A percentile compares a stretch with the other conserved stretches of the same genome.
phyloP scores from a whole-genome alignment of 2,329 filamentous ascomycete genomes.

The Alternaria sp. region DNA sequence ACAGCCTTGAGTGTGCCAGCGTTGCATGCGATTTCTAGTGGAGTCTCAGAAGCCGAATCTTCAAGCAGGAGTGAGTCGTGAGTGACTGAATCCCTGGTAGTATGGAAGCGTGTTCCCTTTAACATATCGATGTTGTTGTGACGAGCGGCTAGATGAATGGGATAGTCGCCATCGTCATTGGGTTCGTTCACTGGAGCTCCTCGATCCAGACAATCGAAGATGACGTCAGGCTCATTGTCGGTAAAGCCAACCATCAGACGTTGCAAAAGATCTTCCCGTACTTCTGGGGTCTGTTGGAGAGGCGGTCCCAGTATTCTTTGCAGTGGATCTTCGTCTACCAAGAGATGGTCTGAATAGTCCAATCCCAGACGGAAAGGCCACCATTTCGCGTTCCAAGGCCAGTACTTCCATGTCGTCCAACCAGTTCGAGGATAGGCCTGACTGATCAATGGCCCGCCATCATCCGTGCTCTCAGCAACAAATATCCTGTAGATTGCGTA shows the following conservation, averaged over 20 bases:
- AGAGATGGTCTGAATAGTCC: not conserved
- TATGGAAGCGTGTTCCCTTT: not conserved
- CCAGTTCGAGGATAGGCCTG: no score
- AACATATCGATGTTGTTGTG: not conserved
- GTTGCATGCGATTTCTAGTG: not conserved
- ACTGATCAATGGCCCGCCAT: not conserved
- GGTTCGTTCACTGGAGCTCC: not conserved
- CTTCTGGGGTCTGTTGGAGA: no score
- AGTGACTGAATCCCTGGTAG: no score
- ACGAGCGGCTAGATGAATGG: not conserved
- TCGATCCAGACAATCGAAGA: not conserved
- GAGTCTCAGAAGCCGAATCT: no score
- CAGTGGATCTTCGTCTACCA: no score
- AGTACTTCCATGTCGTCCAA: no score
- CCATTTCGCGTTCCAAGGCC: not conserved
- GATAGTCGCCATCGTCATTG: not conserved
- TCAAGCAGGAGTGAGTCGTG: not conserved
- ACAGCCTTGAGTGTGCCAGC: no score
- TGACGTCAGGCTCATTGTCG: rapidly evolving
- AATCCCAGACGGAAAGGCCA: not conserved
- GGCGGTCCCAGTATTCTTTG: no score
- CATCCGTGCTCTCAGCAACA: rapidly evolving
- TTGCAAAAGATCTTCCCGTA: no score
- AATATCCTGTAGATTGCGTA: not conserved
- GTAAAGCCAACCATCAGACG: no score